Conservation (phyloP, 2,329 filamentous ascomycete species). For the Fusarium pseudonygamai region DNA sequence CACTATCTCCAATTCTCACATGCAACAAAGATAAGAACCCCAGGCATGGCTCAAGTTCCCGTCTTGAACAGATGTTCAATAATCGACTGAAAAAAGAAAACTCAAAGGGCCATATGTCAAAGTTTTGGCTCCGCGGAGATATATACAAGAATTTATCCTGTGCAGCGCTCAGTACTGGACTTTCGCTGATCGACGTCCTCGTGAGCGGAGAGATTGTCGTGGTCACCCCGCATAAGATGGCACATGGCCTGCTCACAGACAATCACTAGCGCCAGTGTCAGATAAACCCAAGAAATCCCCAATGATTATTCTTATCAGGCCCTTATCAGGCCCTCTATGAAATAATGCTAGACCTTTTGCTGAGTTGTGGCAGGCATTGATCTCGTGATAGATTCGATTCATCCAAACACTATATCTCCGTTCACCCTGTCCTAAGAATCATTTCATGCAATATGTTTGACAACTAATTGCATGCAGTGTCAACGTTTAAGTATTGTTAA, state of each 20-base stretch:
- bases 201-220: neutral
- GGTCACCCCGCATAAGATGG: neutral
- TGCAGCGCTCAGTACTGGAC: neutral
- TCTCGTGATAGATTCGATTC: neutral
- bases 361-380: too few species aligned
- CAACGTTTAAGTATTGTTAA: too few species aligned
- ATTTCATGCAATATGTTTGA: neutral
- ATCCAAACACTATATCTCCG: neutral
- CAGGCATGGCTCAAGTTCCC: fast-evolving
- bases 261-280: neutral
- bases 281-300: neutral
- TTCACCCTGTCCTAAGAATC: fast-evolving
- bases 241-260: neutral
- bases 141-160: neutral
- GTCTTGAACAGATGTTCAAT: too few species aligned
- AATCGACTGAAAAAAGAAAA: fast-evolving
- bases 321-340: neutral
- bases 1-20: neutral
- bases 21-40: neutral
- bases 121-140: neutral
- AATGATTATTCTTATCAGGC: fast-evolving
- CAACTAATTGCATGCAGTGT: fast-evolving
- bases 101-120: fast-evolving
- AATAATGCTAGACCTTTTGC: neutral
- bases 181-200: neutral